A percentile compares a stretch with the other conserved stretches of the same genome.
Conservation (phyloP, 1,284 basidiomycete genomes). For the Grifola frondosa region DNA sequence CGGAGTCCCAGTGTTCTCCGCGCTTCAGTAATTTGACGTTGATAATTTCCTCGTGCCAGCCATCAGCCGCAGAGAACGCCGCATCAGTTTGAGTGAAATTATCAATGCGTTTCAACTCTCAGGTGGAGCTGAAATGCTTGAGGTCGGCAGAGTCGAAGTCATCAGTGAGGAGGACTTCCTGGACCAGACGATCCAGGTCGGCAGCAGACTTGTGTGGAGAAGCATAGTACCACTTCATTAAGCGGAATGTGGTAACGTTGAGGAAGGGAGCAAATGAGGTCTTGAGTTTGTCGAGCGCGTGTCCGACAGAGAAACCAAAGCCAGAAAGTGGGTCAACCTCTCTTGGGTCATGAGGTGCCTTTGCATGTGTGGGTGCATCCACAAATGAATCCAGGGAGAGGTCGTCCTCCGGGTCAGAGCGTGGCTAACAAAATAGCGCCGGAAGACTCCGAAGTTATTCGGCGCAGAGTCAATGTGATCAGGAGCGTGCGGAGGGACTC, state of each 20-base stretch:
- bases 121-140: slow-evolving; percentile 3
- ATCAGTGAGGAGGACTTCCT: slow-evolving; percentile 20
- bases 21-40: slow-evolving; percentile 22
- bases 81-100: not conserved
- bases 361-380: not conserved
- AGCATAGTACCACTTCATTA: slow-evolving; percentile 13
- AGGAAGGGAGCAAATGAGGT: slow-evolving; percentile 8
- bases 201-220: not conserved
- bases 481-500: too few species aligned
- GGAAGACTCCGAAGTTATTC: slow-evolving; percentile 3
- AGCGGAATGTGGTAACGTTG: slow-evolving; percentile 7
- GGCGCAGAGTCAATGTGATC: too few species aligned
- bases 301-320: too few species aligned
- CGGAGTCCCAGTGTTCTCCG: slow-evolving; percentile 8
- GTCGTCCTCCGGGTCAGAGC: slow-evolving; percentile 1
- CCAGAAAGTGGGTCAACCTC: too few species aligned
- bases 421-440: not conserved
- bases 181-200: slow-evolving; percentile 1
- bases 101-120: slow-evolving; percentile 4
- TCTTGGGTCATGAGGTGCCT: too few species aligned
- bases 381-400: not conserved
- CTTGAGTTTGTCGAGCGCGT: too few species aligned
- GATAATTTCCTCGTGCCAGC: slow-evolving; percentile 24
- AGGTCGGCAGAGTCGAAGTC: slow-evolving; percentile 12
- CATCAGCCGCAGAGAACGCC: slow-evolving; percentile 10